phyloP scores from a whole-genome alignment of 2,329 filamentous ascomycete species.

The Xylaria sp. region DNA sequence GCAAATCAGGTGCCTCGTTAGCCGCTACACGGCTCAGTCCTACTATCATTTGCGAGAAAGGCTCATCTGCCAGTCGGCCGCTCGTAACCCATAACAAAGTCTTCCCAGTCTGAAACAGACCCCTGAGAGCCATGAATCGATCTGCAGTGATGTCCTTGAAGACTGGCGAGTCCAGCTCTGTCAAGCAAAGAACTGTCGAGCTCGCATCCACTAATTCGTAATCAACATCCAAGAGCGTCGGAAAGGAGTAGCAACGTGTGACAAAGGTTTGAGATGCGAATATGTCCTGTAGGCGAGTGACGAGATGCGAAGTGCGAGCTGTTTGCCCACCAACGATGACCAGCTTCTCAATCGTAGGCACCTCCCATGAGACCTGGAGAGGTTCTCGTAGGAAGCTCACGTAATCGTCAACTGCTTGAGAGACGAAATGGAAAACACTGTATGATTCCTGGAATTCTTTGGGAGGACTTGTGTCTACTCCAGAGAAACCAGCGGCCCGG shows the following conservation, averaged over 20 bases:
- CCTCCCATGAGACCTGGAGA: not conserved
- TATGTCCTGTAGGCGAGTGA: not conserved
- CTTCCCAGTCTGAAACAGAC: conserved; percentile 18
- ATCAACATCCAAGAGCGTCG: not conserved
- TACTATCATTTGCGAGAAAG: conserved; percentile 27
- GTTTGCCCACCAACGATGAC: not conserved
- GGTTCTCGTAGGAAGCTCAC: not conserved
- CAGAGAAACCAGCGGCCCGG: not conserved
- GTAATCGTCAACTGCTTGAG: not conserved
- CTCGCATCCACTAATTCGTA: not conserved
- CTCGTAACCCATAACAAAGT: conserved; percentile 35
- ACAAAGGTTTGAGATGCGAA: not conserved
- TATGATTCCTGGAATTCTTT: not conserved
- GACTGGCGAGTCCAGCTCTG: conserved; percentile 6
- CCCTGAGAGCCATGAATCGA: not conserved
- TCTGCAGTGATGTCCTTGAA: conserved; percentile 15
- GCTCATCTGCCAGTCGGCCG: conserved; percentile 18
- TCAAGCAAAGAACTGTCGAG: not conserved
- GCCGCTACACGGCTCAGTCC: conserved; percentile 28
- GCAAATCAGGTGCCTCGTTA: conserved; percentile 3
- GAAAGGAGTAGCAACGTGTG: not conserved
- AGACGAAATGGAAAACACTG: not conserved
- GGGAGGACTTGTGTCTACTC: not conserved
- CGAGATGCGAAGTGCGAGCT: not conserved
- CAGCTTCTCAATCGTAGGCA: not conserved